A percentile compares a stretch with the other conserved stretches of the same genome.
Evolutionary conservation across 257 asterid species (phyloP).

Genomic region (Penstemon newberryi): DNA sequence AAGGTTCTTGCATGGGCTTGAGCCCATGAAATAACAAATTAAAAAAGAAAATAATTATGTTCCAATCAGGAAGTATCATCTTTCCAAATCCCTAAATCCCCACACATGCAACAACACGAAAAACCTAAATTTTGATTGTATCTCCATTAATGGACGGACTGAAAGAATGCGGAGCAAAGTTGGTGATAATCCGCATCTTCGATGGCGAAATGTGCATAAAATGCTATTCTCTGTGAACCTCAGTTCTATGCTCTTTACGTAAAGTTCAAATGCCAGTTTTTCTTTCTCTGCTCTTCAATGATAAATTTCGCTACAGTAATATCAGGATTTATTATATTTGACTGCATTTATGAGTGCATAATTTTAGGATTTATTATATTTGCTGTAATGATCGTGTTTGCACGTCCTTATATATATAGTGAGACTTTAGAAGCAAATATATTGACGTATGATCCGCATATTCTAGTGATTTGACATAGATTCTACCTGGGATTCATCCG

Average conservation of each 20-base stretch:
- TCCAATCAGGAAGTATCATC: too few relatives aligned
- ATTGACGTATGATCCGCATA: conserved; percentile 64
- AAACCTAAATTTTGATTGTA: too few relatives aligned
- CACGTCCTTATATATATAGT: conserved; percentile 47
- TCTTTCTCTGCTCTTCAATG: not conserved
- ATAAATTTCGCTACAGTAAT: not conserved
- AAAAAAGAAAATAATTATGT: too few relatives aligned
- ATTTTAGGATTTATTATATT: not conserved
- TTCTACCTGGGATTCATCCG: conserved; percentile 70
- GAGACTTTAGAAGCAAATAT: conserved; percentile 79
- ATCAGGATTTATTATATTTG: not conserved
- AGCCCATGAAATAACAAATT: too few relatives aligned
- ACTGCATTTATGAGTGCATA: not conserved
- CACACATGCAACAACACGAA: too few relatives aligned
- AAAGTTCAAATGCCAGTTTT: conserved; percentile 12
- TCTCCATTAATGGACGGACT: conserved; percentile 57
- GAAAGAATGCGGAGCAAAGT: conserved; percentile 50
- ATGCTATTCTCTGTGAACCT: conserved; percentile 61
- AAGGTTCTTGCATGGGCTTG: too few relatives aligned
- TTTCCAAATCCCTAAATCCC: too few relatives aligned
- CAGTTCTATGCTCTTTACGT: conserved; percentile 77
- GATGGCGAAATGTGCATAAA: conserved; percentile 43
- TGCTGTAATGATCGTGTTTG: not conserved
- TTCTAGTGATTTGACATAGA: conserved; percentile 47
- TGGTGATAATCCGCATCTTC: conserved; percentile 66